Evolutionary conservation across 2,329 filamentous ascomycete species (phyloP).

Genomic region (Ophiostoma perfectum): DNA sequence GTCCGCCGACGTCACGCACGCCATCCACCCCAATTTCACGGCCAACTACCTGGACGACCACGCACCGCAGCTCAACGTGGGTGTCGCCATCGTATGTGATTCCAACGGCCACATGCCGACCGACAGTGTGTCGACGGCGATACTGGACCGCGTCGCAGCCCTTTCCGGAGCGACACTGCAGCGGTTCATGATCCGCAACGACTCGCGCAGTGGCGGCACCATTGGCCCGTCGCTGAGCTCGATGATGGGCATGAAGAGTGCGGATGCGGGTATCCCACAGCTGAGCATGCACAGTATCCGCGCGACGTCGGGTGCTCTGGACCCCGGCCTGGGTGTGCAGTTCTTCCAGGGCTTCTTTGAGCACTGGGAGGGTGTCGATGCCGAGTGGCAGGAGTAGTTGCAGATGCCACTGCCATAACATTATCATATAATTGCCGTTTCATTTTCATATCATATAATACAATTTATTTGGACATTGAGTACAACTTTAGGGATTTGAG

Average conservation of each 20-base stretch:
- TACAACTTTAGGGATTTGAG: too few relatives aligned
- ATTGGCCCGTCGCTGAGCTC: constrained; percentile 88
- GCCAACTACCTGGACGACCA: constrained; percentile 78
- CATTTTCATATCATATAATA: too few relatives aligned
- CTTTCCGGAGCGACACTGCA: constrained; percentile 68
- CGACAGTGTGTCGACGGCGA: constrained; percentile 75
- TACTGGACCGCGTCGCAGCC: constrained; percentile 73
- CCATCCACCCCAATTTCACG: constrained; percentile 91
- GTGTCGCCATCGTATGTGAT: constrained; percentile 73
- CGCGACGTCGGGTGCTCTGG: constrained; percentile 77
- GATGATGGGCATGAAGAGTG: constrained; percentile 71
- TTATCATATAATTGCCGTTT: not conserved
- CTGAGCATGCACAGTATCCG: constrained; percentile 91
- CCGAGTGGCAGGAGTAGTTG: constrained; percentile 54
- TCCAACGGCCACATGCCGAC: constrained; percentile 96
- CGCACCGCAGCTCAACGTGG: constrained; percentile 80
- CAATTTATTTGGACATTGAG: too few relatives aligned
- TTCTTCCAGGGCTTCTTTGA: constrained; percentile 88
- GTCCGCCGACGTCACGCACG: constrained; percentile 88
- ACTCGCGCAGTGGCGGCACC: constrained; percentile 81
- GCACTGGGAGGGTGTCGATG: constrained; percentile 76
- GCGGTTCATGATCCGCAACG: constrained; percentile 92
- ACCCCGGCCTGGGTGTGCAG: constrained; percentile 82
- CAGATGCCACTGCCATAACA: not conserved
- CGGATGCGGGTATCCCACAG: constrained; percentile 86